phyloP scores from a whole-genome alignment of 768 basidiomycete genomes.

The Tylopilus plumbeoviolaceoides region DNA sequence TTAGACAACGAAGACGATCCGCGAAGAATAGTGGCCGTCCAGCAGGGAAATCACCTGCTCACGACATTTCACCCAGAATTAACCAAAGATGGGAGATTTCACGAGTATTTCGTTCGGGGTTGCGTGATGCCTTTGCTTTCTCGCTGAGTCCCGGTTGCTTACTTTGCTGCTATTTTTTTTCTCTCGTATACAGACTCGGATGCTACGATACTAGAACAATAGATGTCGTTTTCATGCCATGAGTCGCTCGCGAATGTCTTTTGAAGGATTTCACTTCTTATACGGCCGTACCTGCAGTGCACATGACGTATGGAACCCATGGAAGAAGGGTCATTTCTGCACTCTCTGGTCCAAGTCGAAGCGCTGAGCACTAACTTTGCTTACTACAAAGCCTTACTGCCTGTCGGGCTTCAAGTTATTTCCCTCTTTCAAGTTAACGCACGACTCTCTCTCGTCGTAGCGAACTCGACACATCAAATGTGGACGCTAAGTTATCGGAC shows the following conservation, averaged over 20 bases:
- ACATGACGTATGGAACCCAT: too few relatives aligned
- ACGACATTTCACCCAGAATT: slow-evolving; percentile 96
- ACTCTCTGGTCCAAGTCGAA: too few relatives aligned
- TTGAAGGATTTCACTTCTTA: too few relatives aligned
- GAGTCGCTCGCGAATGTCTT: not conserved
- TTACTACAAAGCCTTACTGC: too few relatives aligned
- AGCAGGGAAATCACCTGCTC: slow-evolving; percentile 79
- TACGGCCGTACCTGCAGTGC: too few relatives aligned
- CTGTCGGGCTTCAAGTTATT: too few relatives aligned
- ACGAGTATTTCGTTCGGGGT: slow-evolving; percentile 82
- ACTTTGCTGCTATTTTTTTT: not conserved
- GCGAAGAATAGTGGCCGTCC: slow-evolving; percentile 74
- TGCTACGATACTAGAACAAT: not conserved
- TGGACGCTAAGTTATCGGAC: too few relatives aligned
- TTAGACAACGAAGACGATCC: slow-evolving; percentile 48
- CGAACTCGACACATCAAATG: too few relatives aligned
- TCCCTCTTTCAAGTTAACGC: too few relatives aligned
- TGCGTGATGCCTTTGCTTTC: slow-evolving; percentile 49
- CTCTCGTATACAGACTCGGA: not conserved
- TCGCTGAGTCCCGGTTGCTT: slow-evolving; percentile 2
- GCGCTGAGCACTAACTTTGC: too few relatives aligned
- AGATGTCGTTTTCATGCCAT: not conserved
- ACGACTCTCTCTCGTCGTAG: too few relatives aligned
- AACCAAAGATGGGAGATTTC: slow-evolving; percentile 81
- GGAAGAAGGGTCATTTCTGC: too few relatives aligned